Evolutionary conservation across 1,139 yeast genomes (phyloP).

Genomic region (Pichia sp.): DNA sequence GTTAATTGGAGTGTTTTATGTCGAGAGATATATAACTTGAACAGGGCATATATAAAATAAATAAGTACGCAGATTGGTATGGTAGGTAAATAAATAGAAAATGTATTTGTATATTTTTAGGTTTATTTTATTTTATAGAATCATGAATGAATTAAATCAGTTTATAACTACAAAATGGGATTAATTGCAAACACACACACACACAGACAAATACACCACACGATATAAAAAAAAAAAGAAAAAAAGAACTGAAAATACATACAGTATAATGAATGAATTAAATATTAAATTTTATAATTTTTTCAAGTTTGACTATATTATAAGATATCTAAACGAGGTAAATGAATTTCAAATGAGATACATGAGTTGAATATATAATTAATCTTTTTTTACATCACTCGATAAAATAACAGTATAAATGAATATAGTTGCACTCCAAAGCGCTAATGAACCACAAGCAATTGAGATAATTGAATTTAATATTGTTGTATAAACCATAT

Average conservation of each 20-base stretch:
- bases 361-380: too few species aligned
- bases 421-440: constrained; percentile 45
- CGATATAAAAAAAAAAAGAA: too few species aligned
- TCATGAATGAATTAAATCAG: constrained; percentile 39
- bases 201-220: too few species aligned
- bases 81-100: constrained; percentile 31
- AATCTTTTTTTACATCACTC: constrained; percentile 45
- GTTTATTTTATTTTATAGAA: constrained; percentile 67
- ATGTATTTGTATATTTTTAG: constrained; percentile 46
- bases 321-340: too few species aligned
- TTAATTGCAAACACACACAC: too few species aligned
- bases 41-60: constrained; percentile 48
- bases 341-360: too few species aligned
- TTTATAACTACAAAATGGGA: too few species aligned
- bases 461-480: constrained; percentile 59
- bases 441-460: constrained; percentile 72
- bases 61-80: constrained; percentile 73
- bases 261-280: neutral
- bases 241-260: too few species aligned
- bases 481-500: constrained; percentile 65
- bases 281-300: neutral
- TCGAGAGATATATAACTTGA: constrained; percentile 72
- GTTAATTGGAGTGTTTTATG: constrained; percentile 92
- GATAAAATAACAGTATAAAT: constrained; percentile 54
- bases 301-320: too few species aligned